Percentiles rank a stretch among this genome's conserved stretches.
These are phyloP conservation scores for Pyrus communis DNA, from an alignment of 306 rosid genomes.

Conservation along the genomic window DNA sequence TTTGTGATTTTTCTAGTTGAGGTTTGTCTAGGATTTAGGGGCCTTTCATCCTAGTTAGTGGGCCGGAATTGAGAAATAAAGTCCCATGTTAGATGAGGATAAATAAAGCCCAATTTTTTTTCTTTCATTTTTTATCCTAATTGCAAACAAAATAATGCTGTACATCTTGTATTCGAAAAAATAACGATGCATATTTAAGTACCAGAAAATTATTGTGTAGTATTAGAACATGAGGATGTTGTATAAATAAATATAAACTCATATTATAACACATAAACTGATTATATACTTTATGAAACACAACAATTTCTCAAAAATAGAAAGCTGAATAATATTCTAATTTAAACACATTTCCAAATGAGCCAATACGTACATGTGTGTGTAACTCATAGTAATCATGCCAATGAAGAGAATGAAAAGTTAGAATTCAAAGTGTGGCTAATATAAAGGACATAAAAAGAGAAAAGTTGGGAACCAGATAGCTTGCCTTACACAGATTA, in stretches of 20 bases:
- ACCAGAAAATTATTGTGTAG: no score
- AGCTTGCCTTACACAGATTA: slow-evolving; percentile 72
- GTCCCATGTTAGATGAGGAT: neutral
- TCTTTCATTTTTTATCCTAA: neutral
- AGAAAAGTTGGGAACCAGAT: slow-evolving; percentile 10
- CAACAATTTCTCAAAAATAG: no score
- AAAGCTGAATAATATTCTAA: no score
- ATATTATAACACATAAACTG: no score
- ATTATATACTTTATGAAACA: no score
- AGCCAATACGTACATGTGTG: no score
- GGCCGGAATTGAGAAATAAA: neutral
- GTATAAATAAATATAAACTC: no score
- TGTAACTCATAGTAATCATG: neutral
- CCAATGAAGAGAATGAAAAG: neutral
- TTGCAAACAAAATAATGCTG: no score
- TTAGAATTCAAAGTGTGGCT: neutral
- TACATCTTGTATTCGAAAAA: no score
- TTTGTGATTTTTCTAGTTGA: neutral
- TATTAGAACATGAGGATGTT: no score
- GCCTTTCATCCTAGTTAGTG: neutral
- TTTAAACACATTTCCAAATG: no score
- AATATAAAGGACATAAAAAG: neutral
- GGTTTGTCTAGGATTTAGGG: neutral
- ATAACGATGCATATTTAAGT: no score
- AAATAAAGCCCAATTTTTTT: neutral